Base-by-base conservation (phyloP, 2,329 filamentous ascomycete genomes). In the Scedosporium boydii region DNA sequence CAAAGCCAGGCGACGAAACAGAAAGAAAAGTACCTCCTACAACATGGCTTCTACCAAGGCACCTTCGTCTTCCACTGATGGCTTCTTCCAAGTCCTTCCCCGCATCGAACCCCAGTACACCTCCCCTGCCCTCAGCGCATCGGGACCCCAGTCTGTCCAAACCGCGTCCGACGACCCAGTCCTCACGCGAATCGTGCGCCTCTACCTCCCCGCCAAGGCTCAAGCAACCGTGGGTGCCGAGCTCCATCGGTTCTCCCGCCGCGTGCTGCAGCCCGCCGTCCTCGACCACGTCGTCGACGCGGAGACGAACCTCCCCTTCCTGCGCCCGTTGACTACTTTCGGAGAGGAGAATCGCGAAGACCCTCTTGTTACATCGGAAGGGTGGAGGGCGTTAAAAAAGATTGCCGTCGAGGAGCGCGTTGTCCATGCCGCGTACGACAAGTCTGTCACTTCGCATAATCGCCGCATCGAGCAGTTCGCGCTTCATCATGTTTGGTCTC, bases 381-480 rank as follows among this genome's bases (percentile, higher is more conserved):
- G 66, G n/a, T 67, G 66, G 66, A 63, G 61, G 16, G 63, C 61
- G 2, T 61, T 67, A 3, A 66, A 66, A 38, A 46, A 55, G 3
- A 64, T 66, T 16, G 63, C 64, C 10, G 42, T 64, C 10, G 58
- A 64, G 23, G 56, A 62, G 14, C 63, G 65, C 29, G 56, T 63
- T 2, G 66, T 67, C 18, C 58, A 63, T 1, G 27, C 42, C 4
- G 65, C 53, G 1, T 65, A 67, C 48, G 61, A 65, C 23, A 27
- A 34, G 9, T 18, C n/a, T 5, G 48, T 51, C 16, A 60, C 55
- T 1, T 46, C 42, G 21, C 62, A 63, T 10, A 66, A 67, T 29
- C 63, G 66, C 3, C 62, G 66, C n/a, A n/a, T 67, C 16, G 62
- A 63, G 6, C 65, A 67, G 44, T 65, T 65, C 34, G 58, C 46